These are phyloP conservation scores for Aspergillus sclerotioniger DNA, from an alignment of 495 filamentous ascomycete species.

Conservation along the genomic window DNA sequence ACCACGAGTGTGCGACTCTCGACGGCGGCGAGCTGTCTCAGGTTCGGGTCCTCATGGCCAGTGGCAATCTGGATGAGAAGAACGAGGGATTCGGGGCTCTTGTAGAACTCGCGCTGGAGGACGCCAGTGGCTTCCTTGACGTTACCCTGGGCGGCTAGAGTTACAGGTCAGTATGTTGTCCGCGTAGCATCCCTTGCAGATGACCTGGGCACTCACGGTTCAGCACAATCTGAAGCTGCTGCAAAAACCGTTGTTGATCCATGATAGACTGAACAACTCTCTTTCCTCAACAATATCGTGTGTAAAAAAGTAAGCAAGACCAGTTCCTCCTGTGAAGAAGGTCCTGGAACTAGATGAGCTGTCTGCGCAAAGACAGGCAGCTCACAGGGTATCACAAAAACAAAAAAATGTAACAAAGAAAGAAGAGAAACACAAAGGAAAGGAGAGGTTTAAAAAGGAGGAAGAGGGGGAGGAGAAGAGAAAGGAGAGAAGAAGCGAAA, in stretches of 20 bases:
- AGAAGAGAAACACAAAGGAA: slow-evolving; percentile 23
- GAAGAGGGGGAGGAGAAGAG: slow-evolving; percentile 20
- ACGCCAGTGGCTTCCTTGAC: slow-evolving; percentile 88
- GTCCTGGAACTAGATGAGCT: slow-evolving; percentile 27
- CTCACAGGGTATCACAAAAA: slow-evolving; percentile 41
- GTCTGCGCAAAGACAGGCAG: slow-evolving; percentile 35
- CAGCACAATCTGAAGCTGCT: slow-evolving; percentile 72
- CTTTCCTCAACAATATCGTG: slow-evolving; percentile 15
- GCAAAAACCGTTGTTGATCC: slow-evolving; percentile 71
- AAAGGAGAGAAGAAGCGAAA: slow-evolving; percentile 19
- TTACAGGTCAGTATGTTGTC: slow-evolving; percentile 1
- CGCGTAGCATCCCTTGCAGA: not conserved
- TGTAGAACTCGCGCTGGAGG: slow-evolving; percentile 89
- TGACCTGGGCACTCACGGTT: slow-evolving; percentile 57
- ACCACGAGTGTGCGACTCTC: slow-evolving; percentile 76
- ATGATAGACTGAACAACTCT: slow-evolving; percentile 40
- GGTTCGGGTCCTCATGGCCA: slow-evolving; percentile 63
- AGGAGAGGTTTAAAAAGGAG: slow-evolving; percentile 17
- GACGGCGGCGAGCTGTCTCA: slow-evolving; percentile 87
- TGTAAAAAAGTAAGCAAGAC: slow-evolving; percentile 12
- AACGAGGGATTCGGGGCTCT: slow-evolving; percentile 75
- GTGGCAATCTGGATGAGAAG: slow-evolving; percentile 82
- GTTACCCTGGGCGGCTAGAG: slow-evolving; percentile 42
- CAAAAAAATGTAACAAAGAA: slow-evolving; percentile 27
- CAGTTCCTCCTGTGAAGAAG: slow-evolving; percentile 9